Evolutionary conservation across 208 protist genomes (phyloP).

Genomic region (Leishmania major): DNA sequence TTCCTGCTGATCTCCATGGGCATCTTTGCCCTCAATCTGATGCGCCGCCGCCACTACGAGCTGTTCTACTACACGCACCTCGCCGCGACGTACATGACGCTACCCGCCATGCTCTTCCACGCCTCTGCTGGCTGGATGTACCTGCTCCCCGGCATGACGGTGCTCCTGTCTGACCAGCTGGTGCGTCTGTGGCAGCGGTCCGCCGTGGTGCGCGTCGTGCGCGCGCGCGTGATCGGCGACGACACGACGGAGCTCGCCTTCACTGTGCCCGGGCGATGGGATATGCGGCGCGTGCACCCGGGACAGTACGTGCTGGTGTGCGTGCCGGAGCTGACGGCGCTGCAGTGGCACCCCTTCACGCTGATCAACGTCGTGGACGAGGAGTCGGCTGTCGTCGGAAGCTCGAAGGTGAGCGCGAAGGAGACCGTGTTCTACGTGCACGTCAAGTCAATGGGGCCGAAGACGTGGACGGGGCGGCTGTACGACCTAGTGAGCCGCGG

Average conservation of each 20-base stretch:
- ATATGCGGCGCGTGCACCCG: constrained; percentile 14
- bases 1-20: constrained; percentile 55
- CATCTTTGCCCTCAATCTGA: constrained; percentile 38
- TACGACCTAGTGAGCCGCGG: constrained; percentile 28
- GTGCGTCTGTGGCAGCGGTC: constrained; percentile 47
- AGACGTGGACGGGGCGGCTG: constrained; percentile 49
- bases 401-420: background rate
- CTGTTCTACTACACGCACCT: constrained; percentile 78
- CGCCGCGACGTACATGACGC: constrained; percentile 43
- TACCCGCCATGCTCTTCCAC: constrained; percentile 57
- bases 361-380: constrained; percentile 31
- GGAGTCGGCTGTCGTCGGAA: constrained; percentile 3
- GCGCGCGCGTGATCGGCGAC: constrained; percentile 21
- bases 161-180: constrained; percentile 58
- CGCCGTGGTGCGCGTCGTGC: constrained; percentile 24
- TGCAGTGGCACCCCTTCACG: constrained; percentile 79
- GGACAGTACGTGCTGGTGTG: constrained; percentile 64
- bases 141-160: constrained; percentile 52
- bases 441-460: constrained; percentile 57
- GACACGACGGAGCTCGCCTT: constrained; percentile 34
- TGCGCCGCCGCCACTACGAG: constrained; percentile 63
- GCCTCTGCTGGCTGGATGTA: constrained; percentile 63
- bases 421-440: constrained; percentile 38
- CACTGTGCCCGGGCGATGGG: constrained; percentile 12
- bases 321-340: constrained; percentile 53